Percentiles rank a stretch among this genome's conserved stretches.
Conservation (phyloP, 345 rosid genomes). For the Schrenkiella parvula region DNA sequence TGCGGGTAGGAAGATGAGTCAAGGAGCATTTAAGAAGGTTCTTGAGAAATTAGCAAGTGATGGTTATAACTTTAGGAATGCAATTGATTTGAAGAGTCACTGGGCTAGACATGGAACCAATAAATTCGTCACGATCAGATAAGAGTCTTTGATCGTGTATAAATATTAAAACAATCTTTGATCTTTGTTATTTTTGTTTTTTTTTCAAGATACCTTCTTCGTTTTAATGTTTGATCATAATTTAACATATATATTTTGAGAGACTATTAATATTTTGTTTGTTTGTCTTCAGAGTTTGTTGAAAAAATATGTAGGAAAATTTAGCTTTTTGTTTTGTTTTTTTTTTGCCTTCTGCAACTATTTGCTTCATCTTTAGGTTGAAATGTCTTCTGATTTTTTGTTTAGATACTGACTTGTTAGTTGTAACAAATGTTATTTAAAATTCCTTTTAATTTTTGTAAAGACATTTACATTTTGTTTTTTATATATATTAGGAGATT, state of each 20-base stretch:
- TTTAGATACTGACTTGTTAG: not conserved
- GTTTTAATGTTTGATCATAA: slow-evolving; percentile 1
- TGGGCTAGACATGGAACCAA: slow-evolving; percentile 99
- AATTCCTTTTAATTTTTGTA: not conserved
- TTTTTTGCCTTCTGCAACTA: not conserved
- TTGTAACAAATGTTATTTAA: not conserved
- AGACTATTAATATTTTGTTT: not conserved
- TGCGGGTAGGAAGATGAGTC: slow-evolving; percentile 96
- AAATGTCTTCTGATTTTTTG: not conserved
- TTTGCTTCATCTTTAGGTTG: not conserved
- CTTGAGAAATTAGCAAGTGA: slow-evolving; percentile 81
- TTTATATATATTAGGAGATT: no score
- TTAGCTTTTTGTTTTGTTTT: not conserved
- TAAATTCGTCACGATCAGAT: slow-evolving; percentile 94
- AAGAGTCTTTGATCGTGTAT: slow-evolving; percentile 24
- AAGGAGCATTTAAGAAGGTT: slow-evolving; percentile 91
- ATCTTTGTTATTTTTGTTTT: not conserved
- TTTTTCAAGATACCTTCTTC: not conserved
- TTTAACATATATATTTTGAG: not conserved
- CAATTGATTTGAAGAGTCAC: slow-evolving; percentile 80
- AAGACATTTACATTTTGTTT: not conserved
- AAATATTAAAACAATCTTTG: not conserved
- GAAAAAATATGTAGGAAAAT: not conserved
- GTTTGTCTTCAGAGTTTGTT: not conserved
- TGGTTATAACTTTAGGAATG: slow-evolving; percentile 66